These are phyloP conservation scores for Glycine soja DNA, from an alignment of 306 rosid genomes.

Conservation along the genomic window DNA sequence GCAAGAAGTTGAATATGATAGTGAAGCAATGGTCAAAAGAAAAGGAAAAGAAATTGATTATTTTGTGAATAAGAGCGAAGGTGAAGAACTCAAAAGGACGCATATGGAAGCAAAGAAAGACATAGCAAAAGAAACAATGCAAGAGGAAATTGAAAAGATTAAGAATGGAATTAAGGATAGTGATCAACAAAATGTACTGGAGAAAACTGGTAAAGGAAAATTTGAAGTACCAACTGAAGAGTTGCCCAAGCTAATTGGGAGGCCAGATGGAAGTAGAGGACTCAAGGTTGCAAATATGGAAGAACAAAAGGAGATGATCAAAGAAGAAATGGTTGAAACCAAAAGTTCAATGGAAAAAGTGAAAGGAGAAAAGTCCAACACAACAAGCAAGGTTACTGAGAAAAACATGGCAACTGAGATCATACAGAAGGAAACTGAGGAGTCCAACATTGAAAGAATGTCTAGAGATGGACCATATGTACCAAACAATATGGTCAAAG, in stretches of 20 bases:
- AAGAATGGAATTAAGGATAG: neutral
- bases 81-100: conserved; percentile 18
- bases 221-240: conserved; percentile 30
- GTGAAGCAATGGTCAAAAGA: conserved; percentile 8
- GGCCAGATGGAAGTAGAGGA: conserved; percentile 5
- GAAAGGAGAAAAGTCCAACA: conserved; percentile 21
- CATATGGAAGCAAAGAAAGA: conserved; percentile 1
- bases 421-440: conserved; percentile 27
- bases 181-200: conserved; percentile 3
- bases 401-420: conserved; percentile 12
- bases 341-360: conserved; percentile 20
- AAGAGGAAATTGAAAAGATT: conserved; percentile 14
- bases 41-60: neutral
- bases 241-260: neutral
- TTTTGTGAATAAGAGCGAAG: neutral
- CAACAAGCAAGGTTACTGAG: neutral
- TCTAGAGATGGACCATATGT: neutral
- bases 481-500: conserved; percentile 20
- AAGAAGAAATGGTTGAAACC: conserved; percentile 23
- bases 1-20: conserved; percentile 1
- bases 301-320: conserved; percentile 9
- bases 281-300: conserved; percentile 9
- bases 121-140: neutral
- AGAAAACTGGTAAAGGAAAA: neutral
- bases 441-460: conserved; percentile 15